Conservation (phyloP, 768 basidiomycete species). For the Collybia sordida region DNA sequence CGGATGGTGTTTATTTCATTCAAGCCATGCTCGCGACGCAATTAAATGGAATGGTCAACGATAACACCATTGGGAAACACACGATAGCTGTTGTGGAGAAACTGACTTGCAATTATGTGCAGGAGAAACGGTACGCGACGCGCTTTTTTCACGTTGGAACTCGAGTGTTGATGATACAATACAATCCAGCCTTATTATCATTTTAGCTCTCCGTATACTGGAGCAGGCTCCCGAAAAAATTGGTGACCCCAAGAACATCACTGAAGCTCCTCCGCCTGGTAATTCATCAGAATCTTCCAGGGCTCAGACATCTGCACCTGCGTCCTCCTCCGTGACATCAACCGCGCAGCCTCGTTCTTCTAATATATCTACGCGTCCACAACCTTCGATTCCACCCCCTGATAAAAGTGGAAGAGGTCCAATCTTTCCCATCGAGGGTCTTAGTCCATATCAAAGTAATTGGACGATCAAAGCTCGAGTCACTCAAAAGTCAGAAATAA, state of each 20-base stretch:
- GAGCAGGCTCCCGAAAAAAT: slow-evolving; percentile 65
- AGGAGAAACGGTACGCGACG: slow-evolving; percentile 72
- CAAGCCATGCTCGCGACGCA: slow-evolving; percentile 97
- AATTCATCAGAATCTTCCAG: slow-evolving; percentile 19
- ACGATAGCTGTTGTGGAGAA: slow-evolving; percentile 69
- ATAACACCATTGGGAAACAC: slow-evolving; percentile 61
- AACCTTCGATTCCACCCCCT: slow-evolving; percentile 18
- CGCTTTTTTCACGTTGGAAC: slow-evolving; percentile 2
- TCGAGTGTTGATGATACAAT: slow-evolving; percentile 1
- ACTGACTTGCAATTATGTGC: slow-evolving; percentile 80
- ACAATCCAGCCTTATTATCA: slow-evolving; percentile 68
- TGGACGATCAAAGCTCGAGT: slow-evolving; percentile 98
- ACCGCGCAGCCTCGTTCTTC: slow-evolving; percentile 14
- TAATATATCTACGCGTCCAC: slow-evolving; percentile 9
- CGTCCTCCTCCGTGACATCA: slow-evolving; percentile 21
- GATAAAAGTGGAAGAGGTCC: slow-evolving; percentile 29
- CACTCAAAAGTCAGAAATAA: slow-evolving; percentile 85
- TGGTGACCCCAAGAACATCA: slow-evolving; percentile 50
- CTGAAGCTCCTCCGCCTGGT: slow-evolving; percentile 21
- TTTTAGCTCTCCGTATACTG: slow-evolving; percentile 65
- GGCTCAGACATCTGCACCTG: slow-evolving; percentile 25
- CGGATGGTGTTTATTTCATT: slow-evolving; percentile 82
- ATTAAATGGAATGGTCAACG: slow-evolving; percentile 72
- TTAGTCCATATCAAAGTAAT: slow-evolving; percentile 96
- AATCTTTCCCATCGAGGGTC: slow-evolving; percentile 83